Percentiles rank a stretch among this genome's conserved stretches.
Evolutionary conservation across 2,329 filamentous ascomycete species (phyloP).

Genomic region (Fusarium armeniacum): DNA sequence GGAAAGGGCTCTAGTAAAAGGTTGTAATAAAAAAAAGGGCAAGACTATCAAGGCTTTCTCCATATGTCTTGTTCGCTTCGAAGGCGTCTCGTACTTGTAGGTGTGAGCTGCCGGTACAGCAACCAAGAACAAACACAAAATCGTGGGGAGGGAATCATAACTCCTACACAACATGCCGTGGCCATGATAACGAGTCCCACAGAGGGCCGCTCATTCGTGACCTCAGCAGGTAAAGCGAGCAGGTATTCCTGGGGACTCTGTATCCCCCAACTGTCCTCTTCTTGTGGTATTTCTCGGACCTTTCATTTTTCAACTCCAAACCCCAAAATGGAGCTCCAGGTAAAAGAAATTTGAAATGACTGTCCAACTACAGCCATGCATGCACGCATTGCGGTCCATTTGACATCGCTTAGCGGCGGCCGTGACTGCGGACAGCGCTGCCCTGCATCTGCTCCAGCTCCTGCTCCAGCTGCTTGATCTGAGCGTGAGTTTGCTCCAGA

Average conservation of each 20-base stretch:
- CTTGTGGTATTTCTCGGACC: conserved; percentile 52
- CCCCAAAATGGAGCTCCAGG: conserved; percentile 51
- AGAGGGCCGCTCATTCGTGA: conserved; percentile 28
- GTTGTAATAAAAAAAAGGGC: conserved; percentile 56
- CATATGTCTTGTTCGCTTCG: conserved; percentile 49
- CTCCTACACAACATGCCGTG: conserved; percentile 46
- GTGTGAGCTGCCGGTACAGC: conserved; percentile 44
- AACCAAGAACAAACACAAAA: conserved; percentile 46
- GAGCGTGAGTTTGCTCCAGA: conserved; percentile 95
- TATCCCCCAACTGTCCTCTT: conserved; percentile 41
- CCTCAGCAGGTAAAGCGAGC: conserved; percentile 42
- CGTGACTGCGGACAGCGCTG: conserved; percentile 89
- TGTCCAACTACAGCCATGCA: conserved; percentile 51
- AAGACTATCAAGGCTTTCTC: conserved; percentile 56
- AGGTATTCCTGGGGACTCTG: conserved; percentile 52
- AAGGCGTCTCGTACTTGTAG: conserved; percentile 41
- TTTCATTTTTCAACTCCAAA: conserved; percentile 56
- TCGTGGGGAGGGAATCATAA: conserved; percentile 48
- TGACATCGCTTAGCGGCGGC: conserved; percentile 78
- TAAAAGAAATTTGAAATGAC: conserved; percentile 49
- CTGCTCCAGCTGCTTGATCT: conserved; percentile 89
- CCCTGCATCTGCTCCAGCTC: conserved; percentile 96
- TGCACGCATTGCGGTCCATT: conserved; percentile 34
- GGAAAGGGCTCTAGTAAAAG: conserved; percentile 53
- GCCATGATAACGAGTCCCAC: conserved; percentile 42